Percentiles rank a stretch among this genome's conserved stretches.
Evolutionary conservation across 495 filamentous ascomycete genomes (phyloP).

Genomic region (Trichoderma gamsii): DNA sequence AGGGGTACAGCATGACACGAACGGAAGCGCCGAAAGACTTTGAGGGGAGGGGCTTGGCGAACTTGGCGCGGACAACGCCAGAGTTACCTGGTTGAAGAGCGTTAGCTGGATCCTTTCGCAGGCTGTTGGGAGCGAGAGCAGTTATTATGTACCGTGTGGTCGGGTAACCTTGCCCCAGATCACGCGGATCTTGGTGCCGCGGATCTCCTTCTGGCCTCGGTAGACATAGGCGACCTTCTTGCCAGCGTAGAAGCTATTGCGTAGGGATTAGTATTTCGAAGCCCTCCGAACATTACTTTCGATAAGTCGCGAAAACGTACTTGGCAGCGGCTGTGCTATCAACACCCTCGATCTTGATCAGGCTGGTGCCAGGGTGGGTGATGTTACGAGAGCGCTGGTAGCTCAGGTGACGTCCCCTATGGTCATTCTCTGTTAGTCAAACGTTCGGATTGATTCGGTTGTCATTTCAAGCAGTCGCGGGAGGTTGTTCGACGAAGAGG

Average conservation of each 20-base stretch:
- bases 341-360: conserved; percentile 97
- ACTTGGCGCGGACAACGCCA: conserved; percentile 92
- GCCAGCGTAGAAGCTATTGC: conserved; percentile 73
- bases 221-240: conserved; percentile 98
- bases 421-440: conserved; percentile 27
- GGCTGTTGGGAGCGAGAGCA: background rate
- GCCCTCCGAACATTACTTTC: background rate
- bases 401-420: conserved; percentile 85
- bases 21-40: conserved; percentile 95
- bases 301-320: conserved; percentile 44
- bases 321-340: conserved; percentile 77
- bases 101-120: conserved; percentile 20
- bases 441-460: background rate
- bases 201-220: conserved; percentile 82
- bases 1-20: conserved; percentile 98
- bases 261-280: conserved; percentile 24
- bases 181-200: conserved; percentile 93
- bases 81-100: conserved; percentile 65
- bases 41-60: conserved; percentile 87
- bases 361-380: conserved; percentile 74
- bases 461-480: background rate
- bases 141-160: conserved; percentile 64
- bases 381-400: conserved; percentile 85
- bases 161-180: conserved; percentile 99
- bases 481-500: background rate